These are phyloP conservation scores for Austroboletus rostrupii DNA, from an alignment of 1,284 basidiomycete species.

Conservation along the genomic window DNA sequence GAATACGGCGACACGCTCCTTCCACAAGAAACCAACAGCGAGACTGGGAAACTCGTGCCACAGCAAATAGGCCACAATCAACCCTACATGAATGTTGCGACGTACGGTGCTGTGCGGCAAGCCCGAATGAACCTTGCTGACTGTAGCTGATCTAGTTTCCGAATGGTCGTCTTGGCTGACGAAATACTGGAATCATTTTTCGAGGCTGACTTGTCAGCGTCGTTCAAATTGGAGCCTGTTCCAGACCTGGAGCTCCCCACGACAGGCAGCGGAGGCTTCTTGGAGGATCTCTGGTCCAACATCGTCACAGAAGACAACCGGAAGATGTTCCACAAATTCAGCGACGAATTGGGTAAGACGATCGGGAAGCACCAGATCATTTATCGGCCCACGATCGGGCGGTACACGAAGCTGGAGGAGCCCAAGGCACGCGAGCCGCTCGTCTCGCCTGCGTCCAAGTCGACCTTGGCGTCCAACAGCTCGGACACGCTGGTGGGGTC, in stretches of 20 bases:
- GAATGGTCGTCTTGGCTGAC: constrained; percentile 95
- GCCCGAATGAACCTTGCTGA: constrained; percentile 10
- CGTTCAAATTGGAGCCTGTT: constrained; percentile 79
- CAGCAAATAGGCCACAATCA: constrained; percentile 65
- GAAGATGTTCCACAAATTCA: constrained; percentile 81
- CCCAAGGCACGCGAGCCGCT: constrained; percentile 86
- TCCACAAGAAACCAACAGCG: constrained; percentile 42
- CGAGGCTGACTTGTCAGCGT: constrained; percentile 81
- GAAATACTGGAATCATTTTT: constrained; percentile 95
- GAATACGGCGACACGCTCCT: constrained; percentile 89
- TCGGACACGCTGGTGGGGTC: constrained; percentile 21
- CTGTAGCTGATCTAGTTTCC: constrained; percentile 58
- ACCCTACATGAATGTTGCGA: constrained; percentile 83
- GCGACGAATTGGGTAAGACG: constrained; percentile 89
- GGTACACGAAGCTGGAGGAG: constrained; percentile 78
- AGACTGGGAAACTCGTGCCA: constrained; percentile 41
- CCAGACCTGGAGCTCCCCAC: constrained; percentile 61
- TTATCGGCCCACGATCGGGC: constrained; percentile 80
- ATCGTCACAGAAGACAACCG: constrained; percentile 87
- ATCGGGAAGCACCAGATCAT: constrained; percentile 87
- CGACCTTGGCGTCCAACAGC: constrained; percentile 30
- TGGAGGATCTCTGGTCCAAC: constrained; percentile 84
- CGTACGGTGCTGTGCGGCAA: constrained; percentile 43
- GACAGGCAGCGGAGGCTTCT: constrained; percentile 52
- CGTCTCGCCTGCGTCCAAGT: constrained; percentile 63